Evolutionary conservation across 331 rosid species (phyloP).

Genomic region (Prunus yedoensis): DNA sequence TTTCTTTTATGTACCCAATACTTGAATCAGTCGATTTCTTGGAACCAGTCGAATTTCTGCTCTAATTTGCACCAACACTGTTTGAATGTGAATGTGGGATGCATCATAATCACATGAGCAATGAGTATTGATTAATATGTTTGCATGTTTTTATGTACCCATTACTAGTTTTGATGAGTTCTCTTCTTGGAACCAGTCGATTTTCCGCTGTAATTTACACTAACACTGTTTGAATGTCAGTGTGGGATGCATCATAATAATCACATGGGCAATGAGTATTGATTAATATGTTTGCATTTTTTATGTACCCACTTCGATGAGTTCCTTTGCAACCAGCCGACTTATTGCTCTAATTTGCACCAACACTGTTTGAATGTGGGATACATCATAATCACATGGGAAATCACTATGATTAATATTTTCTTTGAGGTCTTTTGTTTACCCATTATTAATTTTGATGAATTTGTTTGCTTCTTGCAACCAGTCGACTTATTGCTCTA

Average conservation of each 20-base stretch:
- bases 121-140: background rate
- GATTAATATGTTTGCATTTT: too few species aligned
- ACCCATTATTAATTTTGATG: background rate
- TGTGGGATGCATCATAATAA: background rate
- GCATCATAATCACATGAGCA: background rate
- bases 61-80: conserved; percentile 76
- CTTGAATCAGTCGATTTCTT: too few species aligned
- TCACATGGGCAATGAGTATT: background rate
- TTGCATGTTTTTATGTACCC: background rate
- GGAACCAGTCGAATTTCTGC: conserved; percentile 67
- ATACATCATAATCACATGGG: background rate
- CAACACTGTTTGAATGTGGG: conserved; percentile 53
- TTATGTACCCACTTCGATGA: background rate
- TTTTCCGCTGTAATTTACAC: background rate
- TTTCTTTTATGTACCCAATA: too few species aligned
- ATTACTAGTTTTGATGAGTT: background rate
- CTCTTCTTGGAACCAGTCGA: background rate
- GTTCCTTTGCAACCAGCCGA: conserved; percentile 41
- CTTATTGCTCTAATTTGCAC: conserved; percentile 69
- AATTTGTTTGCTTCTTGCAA: conserved; percentile 7
- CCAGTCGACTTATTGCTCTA: conserved; percentile 90
- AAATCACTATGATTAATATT: background rate
- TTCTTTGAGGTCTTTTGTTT: background rate
- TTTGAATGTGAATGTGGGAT: conserved; percentile 22
- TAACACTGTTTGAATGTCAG: background rate